Evolutionary conservation across 2,329 filamentous ascomycete species (phyloP).

Genomic region (Botrytis fabae): DNA sequence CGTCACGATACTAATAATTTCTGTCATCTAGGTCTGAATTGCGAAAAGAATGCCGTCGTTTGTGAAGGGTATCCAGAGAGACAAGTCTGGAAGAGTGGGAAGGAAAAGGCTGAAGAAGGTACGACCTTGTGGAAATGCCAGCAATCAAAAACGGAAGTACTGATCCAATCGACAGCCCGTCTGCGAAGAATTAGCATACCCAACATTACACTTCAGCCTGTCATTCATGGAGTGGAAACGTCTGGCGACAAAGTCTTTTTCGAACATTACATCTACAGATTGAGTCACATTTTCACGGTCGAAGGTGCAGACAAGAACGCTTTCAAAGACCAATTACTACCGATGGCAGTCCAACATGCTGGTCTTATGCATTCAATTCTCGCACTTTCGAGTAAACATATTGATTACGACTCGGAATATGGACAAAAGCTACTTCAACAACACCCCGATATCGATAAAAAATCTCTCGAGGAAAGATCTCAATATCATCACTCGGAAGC

Average conservation of each 20-base stretch:
- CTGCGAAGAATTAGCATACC: slow-evolving; percentile 52
- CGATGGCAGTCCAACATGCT: slow-evolving; percentile 75
- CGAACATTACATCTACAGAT: slow-evolving; percentile 76
- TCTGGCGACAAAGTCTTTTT: slow-evolving; percentile 77
- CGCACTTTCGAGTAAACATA: slow-evolving; percentile 77
- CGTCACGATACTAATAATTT: background rate
- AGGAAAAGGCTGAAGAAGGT: slow-evolving; percentile 70
- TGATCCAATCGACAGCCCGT: slow-evolving; percentile 47
- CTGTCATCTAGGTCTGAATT: slow-evolving; percentile 67
- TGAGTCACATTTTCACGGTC: slow-evolving; percentile 79
- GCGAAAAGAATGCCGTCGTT: slow-evolving; percentile 88
- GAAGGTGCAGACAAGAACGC: slow-evolving; percentile 76
- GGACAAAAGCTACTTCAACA: slow-evolving; percentile 54
- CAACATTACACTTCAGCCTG: slow-evolving; percentile 58
- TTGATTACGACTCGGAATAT: slow-evolving; percentile 59
- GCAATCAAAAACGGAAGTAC: slow-evolving; percentile 31
- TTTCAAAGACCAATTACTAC: slow-evolving; percentile 80
- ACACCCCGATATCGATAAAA: slow-evolving; percentile 49
- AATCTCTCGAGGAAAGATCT: slow-evolving; percentile 52
- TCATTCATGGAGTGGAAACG: slow-evolving; percentile 81
- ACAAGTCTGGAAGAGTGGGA: slow-evolving; percentile 84
- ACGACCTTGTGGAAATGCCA: slow-evolving; percentile 37
- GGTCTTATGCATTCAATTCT: slow-evolving; percentile 90
- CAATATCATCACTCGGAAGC: slow-evolving; percentile 58
- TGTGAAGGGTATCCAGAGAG: slow-evolving; percentile 90